Percentiles rank a stretch among this genome's conserved stretches.
phyloP scores from a whole-genome alignment of 2,329 filamentous ascomycete species.

The Sporothrix phasma region DNA sequence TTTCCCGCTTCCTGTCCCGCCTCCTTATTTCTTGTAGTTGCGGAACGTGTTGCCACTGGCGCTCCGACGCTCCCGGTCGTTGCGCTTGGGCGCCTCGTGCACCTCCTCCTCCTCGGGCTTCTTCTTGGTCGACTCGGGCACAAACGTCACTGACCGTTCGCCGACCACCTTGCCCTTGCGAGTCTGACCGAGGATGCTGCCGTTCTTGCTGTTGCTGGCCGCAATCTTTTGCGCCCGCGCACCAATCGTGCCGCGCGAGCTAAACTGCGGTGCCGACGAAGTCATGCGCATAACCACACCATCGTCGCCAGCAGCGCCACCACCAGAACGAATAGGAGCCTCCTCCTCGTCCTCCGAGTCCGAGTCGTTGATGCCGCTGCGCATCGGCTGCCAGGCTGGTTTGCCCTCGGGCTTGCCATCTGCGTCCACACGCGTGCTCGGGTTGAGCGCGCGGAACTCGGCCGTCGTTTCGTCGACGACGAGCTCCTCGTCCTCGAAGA shows the following conservation, averaged over 20 bases:
- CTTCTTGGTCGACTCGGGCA: constrained; percentile 49
- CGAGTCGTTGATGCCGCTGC: constrained; percentile 18
- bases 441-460: constrained; percentile 84
- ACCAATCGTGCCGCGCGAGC: constrained; percentile 45
- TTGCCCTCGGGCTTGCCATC: constrained; percentile 31
- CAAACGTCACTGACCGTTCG: constrained; percentile 63
- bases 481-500: constrained; percentile 93
- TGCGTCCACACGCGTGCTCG: constrained; percentile 56
- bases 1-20: no score
- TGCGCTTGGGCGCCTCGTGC: constrained; percentile 27
- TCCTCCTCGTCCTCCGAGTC: constrained; percentile 36
- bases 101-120: constrained; percentile 28
- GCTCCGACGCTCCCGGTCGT: constrained; percentile 47
- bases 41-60: constrained; percentile 69
- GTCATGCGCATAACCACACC: constrained; percentile 55
- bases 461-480: constrained; percentile 78
- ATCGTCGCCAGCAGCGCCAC: constrained; percentile 20
- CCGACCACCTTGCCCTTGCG: constrained; percentile 43
- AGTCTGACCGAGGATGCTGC: constrained; percentile 19
- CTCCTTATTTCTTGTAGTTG: constrained; percentile 35
- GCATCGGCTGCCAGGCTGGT: constrained; percentile 36
- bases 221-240: constrained; percentile 41
- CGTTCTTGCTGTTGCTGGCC: constrained; percentile 1
- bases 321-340: constrained; percentile 19
- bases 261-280: constrained; percentile 53